Conservation (phyloP, 2,329 filamentous ascomycete genomes). For the Microsporum audouinii region DNA sequence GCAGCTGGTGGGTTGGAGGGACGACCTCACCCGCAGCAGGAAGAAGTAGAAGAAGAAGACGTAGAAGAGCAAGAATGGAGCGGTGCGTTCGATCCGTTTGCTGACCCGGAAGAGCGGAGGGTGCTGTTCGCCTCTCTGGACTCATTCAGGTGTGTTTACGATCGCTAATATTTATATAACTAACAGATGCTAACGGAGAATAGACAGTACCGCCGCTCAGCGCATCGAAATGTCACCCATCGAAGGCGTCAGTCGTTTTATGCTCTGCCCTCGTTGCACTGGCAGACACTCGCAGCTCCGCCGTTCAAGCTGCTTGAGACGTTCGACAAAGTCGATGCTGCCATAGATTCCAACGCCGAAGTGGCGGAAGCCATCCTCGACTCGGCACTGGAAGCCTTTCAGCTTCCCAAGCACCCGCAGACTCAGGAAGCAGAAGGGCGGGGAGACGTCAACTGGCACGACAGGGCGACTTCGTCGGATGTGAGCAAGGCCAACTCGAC, state of each 20-base stretch:
- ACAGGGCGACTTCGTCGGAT: conserved; percentile 59
- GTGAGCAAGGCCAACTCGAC: conserved; percentile 88
- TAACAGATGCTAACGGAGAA: conserved; percentile 10
- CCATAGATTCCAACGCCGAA: conserved; percentile 78
- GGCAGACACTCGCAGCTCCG: conserved; percentile 65
- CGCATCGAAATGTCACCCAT: conserved; percentile 86
- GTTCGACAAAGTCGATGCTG: conserved; percentile 67
- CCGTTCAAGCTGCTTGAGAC: conserved; percentile 76
- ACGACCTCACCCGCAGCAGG: neutral
- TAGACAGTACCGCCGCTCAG: conserved; percentile 73
- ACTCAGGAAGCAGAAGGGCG: conserved; percentile 13
- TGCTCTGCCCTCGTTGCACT: conserved; percentile 70
- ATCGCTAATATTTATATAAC: neutral
- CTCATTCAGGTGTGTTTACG: conserved; percentile 59
- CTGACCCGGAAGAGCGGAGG: conserved; percentile 67
- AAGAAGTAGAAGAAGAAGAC: neutral
- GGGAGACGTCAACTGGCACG: conserved; percentile 48
- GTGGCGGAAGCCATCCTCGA: conserved; percentile 67
- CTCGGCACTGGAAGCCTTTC: conserved; percentile 58
- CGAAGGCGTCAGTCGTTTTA: conserved; percentile 87
- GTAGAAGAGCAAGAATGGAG: conserved; percentile 38
- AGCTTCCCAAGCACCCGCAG: conserved; percentile 33
- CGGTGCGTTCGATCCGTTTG: conserved; percentile 52
- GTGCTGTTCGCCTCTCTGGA: conserved; percentile 75
- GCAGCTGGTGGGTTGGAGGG: neutral